phyloP scores from a whole-genome alignment of 1,139 yeast genomes.

The Sugiyamaella sp. region DNA sequence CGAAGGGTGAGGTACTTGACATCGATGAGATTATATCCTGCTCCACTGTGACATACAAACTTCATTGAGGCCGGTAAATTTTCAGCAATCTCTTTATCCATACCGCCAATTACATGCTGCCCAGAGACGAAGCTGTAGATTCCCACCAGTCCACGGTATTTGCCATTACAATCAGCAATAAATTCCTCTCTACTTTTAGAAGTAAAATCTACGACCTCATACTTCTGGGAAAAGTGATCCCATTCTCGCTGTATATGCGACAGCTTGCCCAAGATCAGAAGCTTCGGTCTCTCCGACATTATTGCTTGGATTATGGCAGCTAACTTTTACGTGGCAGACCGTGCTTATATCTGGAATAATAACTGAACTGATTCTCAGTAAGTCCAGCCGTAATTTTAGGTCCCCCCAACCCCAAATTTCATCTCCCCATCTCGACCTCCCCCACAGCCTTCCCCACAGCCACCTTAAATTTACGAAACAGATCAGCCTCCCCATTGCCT shows the following conservation, averaged over 20 bases:
- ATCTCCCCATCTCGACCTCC: neutral
- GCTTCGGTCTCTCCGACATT: slow-evolving; percentile 12
- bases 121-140: slow-evolving; percentile 47
- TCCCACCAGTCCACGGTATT: slow-evolving; percentile 37
- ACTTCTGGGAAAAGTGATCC: slow-evolving; percentile 33
- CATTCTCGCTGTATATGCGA: slow-evolving; percentile 31
- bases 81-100: slow-evolving; percentile 70
- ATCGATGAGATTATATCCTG: slow-evolving; percentile 80
- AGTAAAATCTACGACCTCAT: slow-evolving; percentile 30
- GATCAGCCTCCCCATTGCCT: neutral
- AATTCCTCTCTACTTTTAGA: slow-evolving; percentile 39
- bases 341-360: slow-evolving; percentile 5
- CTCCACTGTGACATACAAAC: slow-evolving; percentile 79
- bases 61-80: slow-evolving; percentile 64
- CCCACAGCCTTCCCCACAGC: neutral
- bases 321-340: neutral
- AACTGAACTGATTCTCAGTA: neutral
- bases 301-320: neutral
- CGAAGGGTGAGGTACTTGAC: slow-evolving; percentile 52
- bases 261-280: slow-evolving; percentile 21
- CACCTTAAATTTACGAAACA: slow-evolving; percentile 1
- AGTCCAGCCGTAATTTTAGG: neutral
- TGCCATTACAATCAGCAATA: slow-evolving; percentile 38
- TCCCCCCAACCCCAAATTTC: slow-evolving; percentile 5
- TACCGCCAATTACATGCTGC: slow-evolving; percentile 54